Evolutionary conservation across 352 stramenopile genomes (phyloP), one percentile per base, ranked within the genome.

Genomic region (Phytophthora syringae): DNA sequence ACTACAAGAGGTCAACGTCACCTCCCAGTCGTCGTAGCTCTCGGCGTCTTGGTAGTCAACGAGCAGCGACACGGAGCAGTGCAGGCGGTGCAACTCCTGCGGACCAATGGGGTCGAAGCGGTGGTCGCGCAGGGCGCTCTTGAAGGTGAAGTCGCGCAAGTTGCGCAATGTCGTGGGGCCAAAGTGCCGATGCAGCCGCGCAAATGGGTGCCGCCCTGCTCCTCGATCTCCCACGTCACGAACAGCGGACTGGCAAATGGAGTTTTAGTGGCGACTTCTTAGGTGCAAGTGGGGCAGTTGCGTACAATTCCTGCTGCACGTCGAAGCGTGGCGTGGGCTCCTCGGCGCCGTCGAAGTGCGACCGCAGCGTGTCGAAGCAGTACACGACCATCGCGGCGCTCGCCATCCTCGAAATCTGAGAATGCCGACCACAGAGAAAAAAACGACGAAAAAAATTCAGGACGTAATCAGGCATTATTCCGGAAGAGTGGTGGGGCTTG

Each of bases 161-260:
- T 92, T 92, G 16, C 67, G 62, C 42, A 94, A 67, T 32, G 64
- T 68, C 6, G 84, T 93, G 42, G 84, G 84, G 83, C 60, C 32
- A 94, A 68, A 34, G 86, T 94, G 47, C 86, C 86, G 60, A 94
- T 94, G 67, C 86, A 94, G 51, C 86, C 86, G 30, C 86, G 86
- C 48, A 94, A 52, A 7, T 76, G 67, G 28, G 69, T 68, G 16
- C 75, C 76, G 44, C 74, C 70, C 13, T 78, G 50, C 36, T 77
- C 63, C 60, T 94, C 86, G 52, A 86, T 89, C 73, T 94, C 86
- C 86, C 86, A 94, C 52, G 86, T 94, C 70, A 94, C 86, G 57
- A 94, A 94, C 36, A 94, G 69, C 54, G 86, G 86, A 48, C 84
- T 93, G 36, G 40, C 11, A 12, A 27, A 25, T 10, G 2, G 50